These are phyloP conservation scores for Apiotrichum gracile DNA, from an alignment of 1,284 basidiomycete species.

Conservation along the genomic window DNA sequence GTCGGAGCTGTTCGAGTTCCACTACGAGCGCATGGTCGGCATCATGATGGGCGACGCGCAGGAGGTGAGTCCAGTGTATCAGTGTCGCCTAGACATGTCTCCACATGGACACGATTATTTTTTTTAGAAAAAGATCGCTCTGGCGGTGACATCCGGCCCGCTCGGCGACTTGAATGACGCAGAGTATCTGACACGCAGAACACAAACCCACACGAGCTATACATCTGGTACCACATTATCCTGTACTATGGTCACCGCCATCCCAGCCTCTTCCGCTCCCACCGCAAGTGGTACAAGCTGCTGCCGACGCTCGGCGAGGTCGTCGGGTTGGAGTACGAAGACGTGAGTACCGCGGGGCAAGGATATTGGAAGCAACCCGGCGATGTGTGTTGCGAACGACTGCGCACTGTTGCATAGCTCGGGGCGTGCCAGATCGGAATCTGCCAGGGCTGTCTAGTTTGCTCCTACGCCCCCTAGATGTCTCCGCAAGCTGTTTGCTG, in stretches of 20 bases:
- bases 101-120: too few relatives aligned
- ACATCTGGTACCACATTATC: conserved; percentile 73
- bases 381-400: not conserved
- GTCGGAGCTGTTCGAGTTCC: conserved; percentile 77
- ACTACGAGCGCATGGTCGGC: conserved; percentile 82
- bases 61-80: conserved; percentile 56
- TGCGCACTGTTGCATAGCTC: not conserved
- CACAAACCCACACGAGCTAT: conserved; percentile 79
- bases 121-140: too few relatives aligned
- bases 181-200: conserved; percentile 54
- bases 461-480: too few relatives aligned
- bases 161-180: too few relatives aligned
- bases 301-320: conserved; percentile 65
- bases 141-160: too few relatives aligned
- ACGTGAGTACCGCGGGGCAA: conserved; percentile 25
- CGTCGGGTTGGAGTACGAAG: conserved; percentile 42
- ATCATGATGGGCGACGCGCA: conserved; percentile 62
- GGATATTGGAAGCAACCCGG: not conserved
- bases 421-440: too few relatives aligned
- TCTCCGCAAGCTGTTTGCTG: conserved; percentile 9
- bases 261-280: conserved; percentile 64
- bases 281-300: conserved; percentile 75
- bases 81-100: too few relatives aligned
- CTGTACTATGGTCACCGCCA: conserved; percentile 68
- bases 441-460: too few relatives aligned